A percentile compares a stretch with the other conserved stretches of the same genome.
phyloP scores from a whole-genome alignment of 2,329 filamentous ascomycete species.

The Fusarium proliferatum region DNA sequence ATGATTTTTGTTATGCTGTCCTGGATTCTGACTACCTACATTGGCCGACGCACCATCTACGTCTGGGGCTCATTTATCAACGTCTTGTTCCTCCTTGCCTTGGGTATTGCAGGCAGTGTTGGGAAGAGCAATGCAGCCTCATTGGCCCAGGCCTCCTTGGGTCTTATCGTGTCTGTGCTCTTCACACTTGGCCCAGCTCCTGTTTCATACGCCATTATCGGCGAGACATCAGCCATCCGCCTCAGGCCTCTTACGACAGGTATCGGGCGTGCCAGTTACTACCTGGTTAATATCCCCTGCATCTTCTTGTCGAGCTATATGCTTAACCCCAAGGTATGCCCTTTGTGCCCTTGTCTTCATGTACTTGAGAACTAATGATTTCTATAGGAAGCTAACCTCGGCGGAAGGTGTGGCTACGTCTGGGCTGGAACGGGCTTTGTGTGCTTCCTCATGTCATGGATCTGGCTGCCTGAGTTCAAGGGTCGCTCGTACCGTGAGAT shows the following conservation, averaged over 20 bases:
- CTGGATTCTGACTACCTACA: conserved; percentile 74
- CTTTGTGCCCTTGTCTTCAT: rapidly evolving
- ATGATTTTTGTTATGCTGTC: conserved; percentile 72
- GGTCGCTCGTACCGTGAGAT: neutral
- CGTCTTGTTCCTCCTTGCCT: conserved; percentile 62
- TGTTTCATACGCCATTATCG: conserved; percentile 74
- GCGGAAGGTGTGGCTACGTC: neutral
- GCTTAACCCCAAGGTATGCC: conserved; percentile 61
- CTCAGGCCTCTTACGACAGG: conserved; percentile 73
- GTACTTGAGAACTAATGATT: neutral
- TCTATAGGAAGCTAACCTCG: neutral
- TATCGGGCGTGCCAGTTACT: conserved; percentile 72
- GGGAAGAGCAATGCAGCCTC: conserved; percentile 44
- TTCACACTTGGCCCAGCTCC: conserved; percentile 72
- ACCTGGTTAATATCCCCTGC: conserved; percentile 72
- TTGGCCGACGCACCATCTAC: conserved; percentile 73
- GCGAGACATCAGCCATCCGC: conserved; percentile 73
- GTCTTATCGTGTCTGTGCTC: conserved; percentile 72
- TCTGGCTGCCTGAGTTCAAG: neutral
- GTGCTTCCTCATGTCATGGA: neutral
- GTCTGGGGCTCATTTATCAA: conserved; percentile 70
- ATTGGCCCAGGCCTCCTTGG: conserved; percentile 66
- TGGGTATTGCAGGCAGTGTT: conserved; percentile 69
- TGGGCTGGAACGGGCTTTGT: neutral
- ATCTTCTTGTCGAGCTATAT: conserved; percentile 72